A percentile compares a stretch with the other conserved stretches of the same genome.
Conservation (phyloP, 2,329 filamentous ascomycete genomes). For the Didymella pomorum region DNA sequence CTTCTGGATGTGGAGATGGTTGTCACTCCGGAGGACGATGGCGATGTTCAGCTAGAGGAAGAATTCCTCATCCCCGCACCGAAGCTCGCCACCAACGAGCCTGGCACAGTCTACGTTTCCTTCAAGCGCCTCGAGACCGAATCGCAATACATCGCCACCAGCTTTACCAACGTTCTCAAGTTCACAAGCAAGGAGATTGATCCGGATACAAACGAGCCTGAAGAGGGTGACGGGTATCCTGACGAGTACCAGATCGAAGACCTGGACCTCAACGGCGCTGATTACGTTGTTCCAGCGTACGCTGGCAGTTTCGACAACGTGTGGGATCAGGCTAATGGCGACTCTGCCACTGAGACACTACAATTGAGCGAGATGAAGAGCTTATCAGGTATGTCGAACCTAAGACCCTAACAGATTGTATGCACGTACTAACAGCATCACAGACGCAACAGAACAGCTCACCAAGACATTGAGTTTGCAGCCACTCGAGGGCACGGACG, state of each 20-base stretch:
- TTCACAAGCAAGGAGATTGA: slow-evolving; percentile 99
- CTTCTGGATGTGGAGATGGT: slow-evolving; percentile 65
- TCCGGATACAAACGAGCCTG: slow-evolving; percentile 88
- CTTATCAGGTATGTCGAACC: slow-evolving; percentile 75
- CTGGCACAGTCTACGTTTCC: slow-evolving; percentile 92
- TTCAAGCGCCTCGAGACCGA: slow-evolving; percentile 86
- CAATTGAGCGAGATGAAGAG: slow-evolving; percentile 88
- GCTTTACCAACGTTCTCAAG: slow-evolving; percentile 91
- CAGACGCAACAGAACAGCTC: slow-evolving; percentile 92
- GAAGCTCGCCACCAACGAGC: slow-evolving; percentile 81
- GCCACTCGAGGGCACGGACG: slow-evolving; percentile 91
- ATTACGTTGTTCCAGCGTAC: slow-evolving; percentile 93
- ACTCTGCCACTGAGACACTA: slow-evolving; percentile 90
- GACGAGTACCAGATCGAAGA: slow-evolving; percentile 98
- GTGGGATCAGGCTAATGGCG: slow-evolving; percentile 92
- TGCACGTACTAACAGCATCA: slow-evolving; percentile 27
- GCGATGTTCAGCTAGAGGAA: slow-evolving; percentile 74
- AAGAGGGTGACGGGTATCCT: slow-evolving; percentile 85
- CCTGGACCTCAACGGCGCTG: slow-evolving; percentile 86
- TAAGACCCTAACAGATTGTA: background rate
- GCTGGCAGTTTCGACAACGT: slow-evolving; percentile 94
- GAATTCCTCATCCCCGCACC: slow-evolving; percentile 93
- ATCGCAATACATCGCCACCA: slow-evolving; percentile 76
- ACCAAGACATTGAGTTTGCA: slow-evolving; percentile 87
- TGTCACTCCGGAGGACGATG: slow-evolving; percentile 84